A percentile compares a stretch with the other conserved stretches of the same genome.
Evolutionary conservation across 805 yeast genomes (phyloP).

Genomic region (Tetrapisispora pingtungensis): DNA sequence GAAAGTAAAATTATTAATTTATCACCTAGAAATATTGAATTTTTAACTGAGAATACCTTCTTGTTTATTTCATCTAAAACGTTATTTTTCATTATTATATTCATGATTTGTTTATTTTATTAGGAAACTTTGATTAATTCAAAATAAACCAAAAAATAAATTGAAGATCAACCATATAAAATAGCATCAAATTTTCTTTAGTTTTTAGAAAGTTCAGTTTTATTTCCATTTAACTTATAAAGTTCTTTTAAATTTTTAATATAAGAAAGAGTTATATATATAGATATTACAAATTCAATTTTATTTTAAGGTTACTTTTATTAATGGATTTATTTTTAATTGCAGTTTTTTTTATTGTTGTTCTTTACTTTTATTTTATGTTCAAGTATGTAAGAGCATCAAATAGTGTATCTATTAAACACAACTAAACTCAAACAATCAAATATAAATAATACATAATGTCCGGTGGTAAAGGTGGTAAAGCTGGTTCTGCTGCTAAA

Average conservation of each 20-base stretch:
- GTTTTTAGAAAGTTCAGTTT: background rate
- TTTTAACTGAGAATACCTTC: too few species aligned
- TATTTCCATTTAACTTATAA: too few species aligned
- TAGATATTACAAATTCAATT: too few species aligned
- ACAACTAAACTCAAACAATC: background rate
- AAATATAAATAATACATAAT: conserved; percentile 32
- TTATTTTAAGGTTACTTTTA: background rate
- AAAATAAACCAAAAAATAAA: too few species aligned
- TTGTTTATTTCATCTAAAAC: too few species aligned
- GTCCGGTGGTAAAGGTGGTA: conserved; percentile 73
- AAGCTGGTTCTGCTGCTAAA: conserved; percentile 91
- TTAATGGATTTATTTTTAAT: background rate
- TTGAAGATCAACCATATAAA: background rate
- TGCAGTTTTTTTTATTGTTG: background rate
- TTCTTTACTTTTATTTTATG: background rate
- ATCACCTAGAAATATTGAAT: too few species aligned
- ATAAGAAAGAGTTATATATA: too few species aligned
- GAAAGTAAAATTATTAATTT: too few species aligned
- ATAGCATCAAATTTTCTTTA: background rate
- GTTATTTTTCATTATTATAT: too few species aligned
- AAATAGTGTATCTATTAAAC: background rate
- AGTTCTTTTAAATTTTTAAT: too few species aligned
- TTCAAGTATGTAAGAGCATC: background rate
- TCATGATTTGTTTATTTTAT: background rate
- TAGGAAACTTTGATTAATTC: too few species aligned